Evolutionary conservation across 148 eudicot species (phyloP), one percentile per base, ranked within the genome.

Genomic region (Cornus suecica): DNA sequence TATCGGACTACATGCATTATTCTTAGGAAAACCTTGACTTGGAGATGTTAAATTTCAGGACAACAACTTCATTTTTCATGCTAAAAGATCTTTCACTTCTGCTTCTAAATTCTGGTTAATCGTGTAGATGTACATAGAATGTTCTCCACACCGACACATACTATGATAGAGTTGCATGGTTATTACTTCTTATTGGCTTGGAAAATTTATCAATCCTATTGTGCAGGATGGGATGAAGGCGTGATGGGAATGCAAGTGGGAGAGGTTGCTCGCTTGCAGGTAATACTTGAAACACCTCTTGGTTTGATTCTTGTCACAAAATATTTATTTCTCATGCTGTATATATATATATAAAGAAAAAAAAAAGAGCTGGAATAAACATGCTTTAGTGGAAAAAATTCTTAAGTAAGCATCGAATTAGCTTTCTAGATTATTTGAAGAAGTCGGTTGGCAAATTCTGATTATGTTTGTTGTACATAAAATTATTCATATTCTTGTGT

Each of bases 171-270:
- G 42, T 37, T 37, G 9, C 41, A 28, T 28, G 25, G 28, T n/a
- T 73, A 62, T 24, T 37, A 28, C 23, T 73, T 61, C 32, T 34
- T 8, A 61, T 56, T 60, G 22, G 61, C 27, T 64, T 72, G 41
- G 27, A 32, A 62, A 56, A 1, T 52, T 5, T 56, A n/a, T 70
- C 4, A 2, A 3, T 56, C 48, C 42, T 74, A 29, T 79, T 68
- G 70, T 63, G 73, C 81, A 94, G 99, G 99, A 73, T 94, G 99
- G 97, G 99, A 94, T 86, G 99, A 94, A 90, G 99, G 99, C 25
- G 97, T 94, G 56, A 32, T 92, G 81, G 96, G 96, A 77, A 94
- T 94, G 99, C 97, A 94, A 83, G 41, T 94, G 27, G 99, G 99
- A 66, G 99, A 94, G 86, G 88, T 88, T 83, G 97, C 99, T 75